phyloP scores from a whole-genome alignment of 1,139 yeast genomes.

The Hyphopichia burtonii region DNA sequence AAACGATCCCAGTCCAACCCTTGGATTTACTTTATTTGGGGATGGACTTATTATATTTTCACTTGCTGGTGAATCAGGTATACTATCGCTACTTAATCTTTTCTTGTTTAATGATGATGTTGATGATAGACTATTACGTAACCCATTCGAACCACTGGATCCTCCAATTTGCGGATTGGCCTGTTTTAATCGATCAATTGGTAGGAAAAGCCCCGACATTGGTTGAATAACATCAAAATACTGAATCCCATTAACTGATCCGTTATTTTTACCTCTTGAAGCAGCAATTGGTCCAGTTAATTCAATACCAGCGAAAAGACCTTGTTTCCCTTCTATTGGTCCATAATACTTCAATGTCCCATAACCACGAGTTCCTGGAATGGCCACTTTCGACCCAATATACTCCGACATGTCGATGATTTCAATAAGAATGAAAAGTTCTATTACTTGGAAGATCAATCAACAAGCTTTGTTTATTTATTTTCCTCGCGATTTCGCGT shows the following conservation, averaged over 20 bases:
- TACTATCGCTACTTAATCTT: constrained; percentile 2
- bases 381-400: constrained; percentile 36
- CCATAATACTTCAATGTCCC: constrained; percentile 78
- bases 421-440: too few species aligned
- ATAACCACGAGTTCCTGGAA: constrained; percentile 46
- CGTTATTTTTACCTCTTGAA: constrained; percentile 45
- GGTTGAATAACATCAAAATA: constrained; percentile 55
- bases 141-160: constrained; percentile 2
- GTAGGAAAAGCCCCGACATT: constrained; percentile 72
- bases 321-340: constrained; percentile 66
- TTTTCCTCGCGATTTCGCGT: not conserved
- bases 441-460: too few species aligned
- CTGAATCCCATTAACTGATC: constrained; percentile 43
- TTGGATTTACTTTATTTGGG: not conserved
- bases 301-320: constrained; percentile 89
- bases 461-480: too few species aligned
- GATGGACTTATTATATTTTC: constrained; percentile 1
- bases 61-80: not conserved
- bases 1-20: not conserved
- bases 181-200: constrained; percentile 57
- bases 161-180: constrained; percentile 29
- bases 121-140: not conserved
- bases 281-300: constrained; percentile 59
- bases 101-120: not conserved
- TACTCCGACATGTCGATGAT: constrained; percentile 22